A percentile compares a stretch with the other conserved stretches of the same genome.
phyloP scores from a whole-genome alignment of 257 asterid species.

The Nicotiana sylvestris region DNA sequence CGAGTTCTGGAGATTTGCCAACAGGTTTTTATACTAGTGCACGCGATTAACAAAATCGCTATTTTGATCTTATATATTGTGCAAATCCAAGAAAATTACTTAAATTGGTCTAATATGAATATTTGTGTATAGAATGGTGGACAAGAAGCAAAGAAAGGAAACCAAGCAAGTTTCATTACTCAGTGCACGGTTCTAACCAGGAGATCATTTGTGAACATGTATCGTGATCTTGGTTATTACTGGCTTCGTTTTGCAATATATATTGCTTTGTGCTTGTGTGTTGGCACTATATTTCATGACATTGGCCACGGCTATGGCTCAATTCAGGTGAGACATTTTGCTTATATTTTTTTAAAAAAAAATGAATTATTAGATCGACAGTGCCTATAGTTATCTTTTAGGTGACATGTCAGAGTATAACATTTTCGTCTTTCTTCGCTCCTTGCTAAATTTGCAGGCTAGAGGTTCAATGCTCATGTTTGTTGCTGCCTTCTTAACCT shows the following conservation, averaged over 20 bases:
- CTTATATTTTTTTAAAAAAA: no score
- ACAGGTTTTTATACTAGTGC: conserved; percentile 20
- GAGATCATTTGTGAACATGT: conserved; percentile 61
- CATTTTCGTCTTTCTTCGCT: no score
- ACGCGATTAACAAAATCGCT: no score
- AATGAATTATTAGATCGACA: no score
- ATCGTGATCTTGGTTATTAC: conserved; percentile 58
- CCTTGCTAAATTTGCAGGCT: conserved; percentile 22
- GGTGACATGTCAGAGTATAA: not conserved
- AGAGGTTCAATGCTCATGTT: conserved; percentile 53
- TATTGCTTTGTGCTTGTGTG: conserved; percentile 41
- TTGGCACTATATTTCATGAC: conserved; percentile 47
- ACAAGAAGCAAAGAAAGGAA: conserved; percentile 24
- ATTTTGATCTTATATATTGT: no score
- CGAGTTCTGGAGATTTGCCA: conserved; percentile 27
- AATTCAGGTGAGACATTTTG: conserved; percentile 27
- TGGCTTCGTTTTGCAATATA: conserved; percentile 61
- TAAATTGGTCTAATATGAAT: not conserved
- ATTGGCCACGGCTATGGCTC: conserved; percentile 46
- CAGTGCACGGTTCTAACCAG: conserved; percentile 46
- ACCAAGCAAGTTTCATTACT: conserved; percentile 43
- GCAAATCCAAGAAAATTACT: not conserved
- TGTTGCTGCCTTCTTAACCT: conserved; percentile 47
- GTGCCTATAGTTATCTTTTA: not conserved
- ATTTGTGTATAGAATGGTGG: conserved; percentile 21